Evolutionary conservation across 1,284 basidiomycete species (phyloP).

Genomic region (Coniferiporia weirii): DNA sequence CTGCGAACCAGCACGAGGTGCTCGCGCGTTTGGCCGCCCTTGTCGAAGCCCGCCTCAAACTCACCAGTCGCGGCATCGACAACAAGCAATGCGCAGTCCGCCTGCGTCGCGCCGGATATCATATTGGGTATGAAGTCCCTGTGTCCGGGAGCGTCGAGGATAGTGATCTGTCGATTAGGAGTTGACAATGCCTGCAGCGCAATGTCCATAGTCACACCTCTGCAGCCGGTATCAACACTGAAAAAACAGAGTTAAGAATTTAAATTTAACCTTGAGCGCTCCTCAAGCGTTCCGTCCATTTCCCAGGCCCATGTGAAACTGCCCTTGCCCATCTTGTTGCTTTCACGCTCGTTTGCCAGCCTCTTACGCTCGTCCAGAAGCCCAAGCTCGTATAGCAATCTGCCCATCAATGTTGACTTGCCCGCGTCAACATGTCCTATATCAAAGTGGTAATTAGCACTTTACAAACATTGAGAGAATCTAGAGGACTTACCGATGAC

Average conservation of each 20-base stretch:
- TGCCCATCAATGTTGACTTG: slow-evolving; percentile 97
- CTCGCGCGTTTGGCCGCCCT: slow-evolving; percentile 95
- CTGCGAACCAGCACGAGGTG: slow-evolving; percentile 91
- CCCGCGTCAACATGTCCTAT: slow-evolving; percentile 98
- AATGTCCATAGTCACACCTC: slow-evolving; percentile 98
- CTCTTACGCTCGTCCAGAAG: slow-evolving; percentile 82
- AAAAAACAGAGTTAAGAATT: background rate
- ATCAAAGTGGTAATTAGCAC: background rate
- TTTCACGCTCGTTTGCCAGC: slow-evolving; percentile 85
- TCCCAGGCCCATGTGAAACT: slow-evolving; percentile 99
- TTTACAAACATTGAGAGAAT: background rate
- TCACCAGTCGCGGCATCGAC: slow-evolving; percentile 88
- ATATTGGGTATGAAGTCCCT: slow-evolving; percentile 98
- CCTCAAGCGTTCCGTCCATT: slow-evolving; percentile 89
- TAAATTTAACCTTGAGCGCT: slow-evolving; percentile 73
- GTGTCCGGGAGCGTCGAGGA: slow-evolving; percentile 96
- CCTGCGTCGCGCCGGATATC: slow-evolving; percentile 97
- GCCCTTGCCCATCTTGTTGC: slow-evolving; percentile 85
- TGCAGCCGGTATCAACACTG: slow-evolving; percentile 28
- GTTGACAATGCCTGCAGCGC: slow-evolving; percentile 83
- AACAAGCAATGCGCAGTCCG: slow-evolving; percentile 94
- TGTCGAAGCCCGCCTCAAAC: slow-evolving; percentile 93
- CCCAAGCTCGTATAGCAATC: slow-evolving; percentile 89
- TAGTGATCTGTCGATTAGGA: slow-evolving; percentile 75
- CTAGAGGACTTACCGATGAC: slow-evolving; percentile 74